Evolutionary conservation across 306 rosid species (phyloP).

Genomic region (Heteromeles arbutifolia): DNA sequence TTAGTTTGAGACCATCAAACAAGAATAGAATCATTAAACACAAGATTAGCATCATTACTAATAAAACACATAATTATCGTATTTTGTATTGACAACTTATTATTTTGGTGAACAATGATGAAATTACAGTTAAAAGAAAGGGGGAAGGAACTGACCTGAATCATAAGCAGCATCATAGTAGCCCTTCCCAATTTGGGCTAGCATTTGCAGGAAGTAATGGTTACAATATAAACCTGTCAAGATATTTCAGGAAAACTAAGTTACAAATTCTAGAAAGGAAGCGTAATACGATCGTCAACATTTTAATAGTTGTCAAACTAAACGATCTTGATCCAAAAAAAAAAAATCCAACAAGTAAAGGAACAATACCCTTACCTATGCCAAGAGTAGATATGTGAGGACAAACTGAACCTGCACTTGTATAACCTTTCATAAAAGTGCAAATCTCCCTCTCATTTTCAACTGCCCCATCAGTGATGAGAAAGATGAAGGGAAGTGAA

Average conservation of each 20-base stretch:
- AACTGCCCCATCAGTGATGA: constrained; percentile 85
- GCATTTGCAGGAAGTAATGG: constrained; percentile 87
- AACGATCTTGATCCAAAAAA: neutral
- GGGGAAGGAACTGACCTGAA: constrained; percentile 43
- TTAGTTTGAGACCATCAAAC: neutral
- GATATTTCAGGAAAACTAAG: constrained; percentile 14
- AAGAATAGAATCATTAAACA: neutral
- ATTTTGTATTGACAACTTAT: neutral
- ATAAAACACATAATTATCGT: neutral
- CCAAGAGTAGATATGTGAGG: constrained; percentile 84
- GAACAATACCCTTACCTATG: constrained; percentile 57
- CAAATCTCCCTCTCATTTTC: constrained; percentile 82
- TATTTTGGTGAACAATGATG: neutral
- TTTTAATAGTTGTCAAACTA: neutral
- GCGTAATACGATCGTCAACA: neutral
- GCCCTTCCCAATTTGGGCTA: constrained; percentile 77
- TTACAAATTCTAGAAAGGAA: neutral
- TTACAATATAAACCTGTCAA: constrained; percentile 75
- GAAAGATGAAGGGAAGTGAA: constrained; percentile 72
- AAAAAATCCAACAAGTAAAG: neutral
- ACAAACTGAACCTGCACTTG: constrained; percentile 34
- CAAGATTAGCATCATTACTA: neutral
- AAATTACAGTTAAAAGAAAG: neutral
- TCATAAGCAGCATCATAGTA: constrained; percentile 62
- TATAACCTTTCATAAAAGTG: constrained; percentile 46